Percentiles rank a stretch among this genome's conserved stretches.
Evolutionary conservation across 495 filamentous ascomycete genomes (phyloP).

Genomic region (Penicillium lagena): DNA sequence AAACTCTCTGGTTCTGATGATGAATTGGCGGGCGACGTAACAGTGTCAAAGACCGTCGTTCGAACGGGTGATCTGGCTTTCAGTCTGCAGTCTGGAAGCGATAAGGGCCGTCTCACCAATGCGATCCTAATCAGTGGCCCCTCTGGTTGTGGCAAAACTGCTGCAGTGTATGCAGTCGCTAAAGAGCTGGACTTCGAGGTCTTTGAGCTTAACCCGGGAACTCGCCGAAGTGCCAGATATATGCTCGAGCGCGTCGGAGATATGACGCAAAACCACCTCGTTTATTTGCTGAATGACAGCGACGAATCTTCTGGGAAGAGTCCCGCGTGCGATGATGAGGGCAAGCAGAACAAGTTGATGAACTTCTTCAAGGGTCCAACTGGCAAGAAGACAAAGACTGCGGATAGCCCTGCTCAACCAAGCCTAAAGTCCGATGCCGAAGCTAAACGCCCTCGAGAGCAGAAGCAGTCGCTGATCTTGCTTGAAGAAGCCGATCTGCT

Average conservation of each 20-base stretch:
- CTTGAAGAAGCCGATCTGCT: constrained; percentile 92
- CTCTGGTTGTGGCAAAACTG: constrained; percentile 87
- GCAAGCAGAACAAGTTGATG: constrained; percentile 70
- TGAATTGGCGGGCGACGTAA: constrained; percentile 34
- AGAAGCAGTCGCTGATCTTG: constrained; percentile 92
- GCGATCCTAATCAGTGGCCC: constrained; percentile 84
- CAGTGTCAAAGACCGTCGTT: constrained; percentile 55
- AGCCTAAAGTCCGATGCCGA: constrained; percentile 12
- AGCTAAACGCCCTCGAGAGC: constrained; percentile 44
- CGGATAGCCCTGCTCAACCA: constrained; percentile 6
- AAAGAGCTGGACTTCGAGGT: constrained; percentile 92
- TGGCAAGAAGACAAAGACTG: constrained; percentile 20
- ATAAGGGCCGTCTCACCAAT: constrained; percentile 44
- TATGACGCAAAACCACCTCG: constrained; percentile 93
- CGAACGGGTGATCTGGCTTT: constrained; percentile 44
- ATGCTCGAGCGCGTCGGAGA: constrained; percentile 88
- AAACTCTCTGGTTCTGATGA: constrained; percentile 64
- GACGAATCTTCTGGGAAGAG: constrained; percentile 16
- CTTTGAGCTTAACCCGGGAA: constrained; percentile 87
- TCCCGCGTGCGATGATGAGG: constrained; percentile 34
- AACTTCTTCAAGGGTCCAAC: constrained; percentile 65
- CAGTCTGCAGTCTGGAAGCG: constrained; percentile 21
- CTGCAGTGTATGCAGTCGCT: constrained; percentile 87
- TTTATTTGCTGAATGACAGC: constrained; percentile 44
- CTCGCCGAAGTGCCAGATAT: constrained; percentile 79